Conservation (phyloP, 768 basidiomycete genomes). For the Coprinopsis marcescibilis region DNA sequence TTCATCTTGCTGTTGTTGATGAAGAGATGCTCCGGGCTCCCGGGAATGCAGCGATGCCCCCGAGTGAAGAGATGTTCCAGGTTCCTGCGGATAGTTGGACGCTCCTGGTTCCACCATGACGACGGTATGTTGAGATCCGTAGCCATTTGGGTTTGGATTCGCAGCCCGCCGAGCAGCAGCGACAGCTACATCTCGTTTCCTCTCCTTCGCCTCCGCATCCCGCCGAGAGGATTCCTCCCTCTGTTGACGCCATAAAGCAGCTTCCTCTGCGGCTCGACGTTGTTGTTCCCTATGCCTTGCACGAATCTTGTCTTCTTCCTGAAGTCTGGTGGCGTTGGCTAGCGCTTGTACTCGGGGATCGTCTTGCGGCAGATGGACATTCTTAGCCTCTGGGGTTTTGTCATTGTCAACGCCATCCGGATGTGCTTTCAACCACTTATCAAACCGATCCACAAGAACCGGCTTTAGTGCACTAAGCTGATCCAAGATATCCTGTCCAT, state of each 20-base stretch:
- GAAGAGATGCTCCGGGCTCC: conserved; percentile 15
- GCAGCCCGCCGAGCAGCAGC: conserved; percentile 17
- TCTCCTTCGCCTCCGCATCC: conserved; percentile 29
- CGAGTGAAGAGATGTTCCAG: conserved; percentile 17
- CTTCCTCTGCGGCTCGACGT: conserved; percentile 28
- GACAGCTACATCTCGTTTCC: conserved; percentile 20
- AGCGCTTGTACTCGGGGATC: conserved; percentile 16
- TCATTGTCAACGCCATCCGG: conserved; percentile 25
- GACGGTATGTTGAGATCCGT: conserved; percentile 16
- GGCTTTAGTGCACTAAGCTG: conserved; percentile 62
- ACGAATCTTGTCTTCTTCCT: conserved; percentile 23
- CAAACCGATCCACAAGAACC: conserved; percentile 55
- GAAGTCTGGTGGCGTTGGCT: conserved; percentile 15
- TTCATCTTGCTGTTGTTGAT: conserved; percentile 38
- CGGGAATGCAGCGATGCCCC: conserved; percentile 24
- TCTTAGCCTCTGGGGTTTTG: conserved; percentile 20
- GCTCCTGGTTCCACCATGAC: conserved; percentile 19
- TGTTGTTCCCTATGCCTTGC: conserved; percentile 20
- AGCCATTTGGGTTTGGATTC: conserved; percentile 2
- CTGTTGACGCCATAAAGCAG: conserved; percentile 32
- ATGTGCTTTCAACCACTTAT: conserved; percentile 48
- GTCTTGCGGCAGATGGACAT: conserved; percentile 18
- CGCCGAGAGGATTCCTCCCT: conserved; percentile 22
- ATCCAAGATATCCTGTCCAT: conserved; percentile 70
- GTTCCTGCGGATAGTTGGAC: conserved; percentile 22